phyloP scores from a whole-genome alignment of 2,329 filamentous ascomycete genomes.

The Penicillium sp. region DNA sequence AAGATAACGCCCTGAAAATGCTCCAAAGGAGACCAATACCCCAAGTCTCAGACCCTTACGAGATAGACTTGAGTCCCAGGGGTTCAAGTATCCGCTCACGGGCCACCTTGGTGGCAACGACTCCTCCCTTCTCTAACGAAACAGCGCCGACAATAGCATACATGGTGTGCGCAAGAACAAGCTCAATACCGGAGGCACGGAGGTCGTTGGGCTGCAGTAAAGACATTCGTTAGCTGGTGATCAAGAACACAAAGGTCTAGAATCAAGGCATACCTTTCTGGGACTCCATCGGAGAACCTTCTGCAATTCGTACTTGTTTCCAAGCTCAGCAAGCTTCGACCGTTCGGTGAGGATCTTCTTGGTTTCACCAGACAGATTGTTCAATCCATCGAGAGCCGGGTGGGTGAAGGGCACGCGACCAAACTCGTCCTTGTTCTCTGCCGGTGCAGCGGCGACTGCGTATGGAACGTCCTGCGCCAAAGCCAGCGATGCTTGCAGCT shows the following conservation, averaged over 20 bases:
- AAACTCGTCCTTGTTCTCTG: slow-evolving; percentile 48
- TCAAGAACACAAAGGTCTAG: slow-evolving; percentile 2
- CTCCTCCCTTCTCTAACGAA: slow-evolving; percentile 81
- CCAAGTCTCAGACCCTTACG: slow-evolving; percentile 22
- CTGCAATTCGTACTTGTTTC: slow-evolving; percentile 66
- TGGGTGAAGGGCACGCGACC: slow-evolving; percentile 68
- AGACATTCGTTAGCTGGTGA: slow-evolving; percentile 1
- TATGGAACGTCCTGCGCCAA: slow-evolving; percentile 53
- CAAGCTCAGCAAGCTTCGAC: slow-evolving; percentile 66
- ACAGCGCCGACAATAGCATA: slow-evolving; percentile 87
- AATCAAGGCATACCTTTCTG: slow-evolving; percentile 61
- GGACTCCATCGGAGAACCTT: slow-evolving; percentile 87
- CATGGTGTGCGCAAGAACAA: slow-evolving; percentile 73
- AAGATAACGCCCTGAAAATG: slow-evolving; percentile 41
- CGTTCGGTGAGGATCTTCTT: slow-evolving; percentile 64
- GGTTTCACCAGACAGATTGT: slow-evolving; percentile 65
- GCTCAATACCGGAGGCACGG: slow-evolving; percentile 67
- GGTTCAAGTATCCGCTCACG: slow-evolving; percentile 71
- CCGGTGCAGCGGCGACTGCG: slow-evolving; percentile 16
- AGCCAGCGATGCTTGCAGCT: slow-evolving; percentile 64
- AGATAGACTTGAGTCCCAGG: slow-evolving; percentile 41
- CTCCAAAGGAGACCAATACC: slow-evolving; percentile 30
- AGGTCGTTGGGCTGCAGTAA: slow-evolving; percentile 62
- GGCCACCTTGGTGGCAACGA: slow-evolving; percentile 71
- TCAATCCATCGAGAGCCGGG: slow-evolving; percentile 68